Conservation (phyloP, 495 filamentous ascomycete genomes). For the Schizothecium vesticola region DNA sequence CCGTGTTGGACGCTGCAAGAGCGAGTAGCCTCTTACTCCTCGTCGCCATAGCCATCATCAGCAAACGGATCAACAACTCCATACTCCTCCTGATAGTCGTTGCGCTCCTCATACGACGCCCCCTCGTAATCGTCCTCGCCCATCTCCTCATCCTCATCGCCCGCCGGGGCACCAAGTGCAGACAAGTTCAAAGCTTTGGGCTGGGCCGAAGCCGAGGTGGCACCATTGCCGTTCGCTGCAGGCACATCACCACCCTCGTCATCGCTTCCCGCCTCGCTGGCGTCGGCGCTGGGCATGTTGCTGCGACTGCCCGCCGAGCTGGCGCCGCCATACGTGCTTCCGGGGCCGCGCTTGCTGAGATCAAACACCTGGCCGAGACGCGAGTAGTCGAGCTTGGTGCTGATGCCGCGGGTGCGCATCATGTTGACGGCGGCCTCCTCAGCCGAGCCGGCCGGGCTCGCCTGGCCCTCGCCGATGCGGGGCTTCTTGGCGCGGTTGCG, state of each 20-base stretch:
- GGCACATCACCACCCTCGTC: background rate
- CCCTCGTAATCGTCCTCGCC: conserved; percentile 22
- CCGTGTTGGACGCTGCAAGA: background rate
- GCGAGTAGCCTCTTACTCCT: conserved; percentile 10
- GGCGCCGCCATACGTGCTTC: conserved; percentile 26
- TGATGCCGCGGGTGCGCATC: conserved; percentile 65
- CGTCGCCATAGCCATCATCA: conserved; percentile 16
- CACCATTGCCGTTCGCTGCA: background rate
- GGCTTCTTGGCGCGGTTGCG: conserved; percentile 48
- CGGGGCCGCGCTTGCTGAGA: conserved; percentile 33
- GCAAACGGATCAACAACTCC: conserved; percentile 25
- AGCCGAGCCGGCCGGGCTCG: conserved; percentile 51
- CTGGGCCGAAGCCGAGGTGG: background rate
- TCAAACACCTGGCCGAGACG: conserved; percentile 53
- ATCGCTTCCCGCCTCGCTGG: conserved; percentile 20
- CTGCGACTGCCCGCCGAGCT: conserved; percentile 19
- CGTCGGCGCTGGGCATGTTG: conserved; percentile 14
- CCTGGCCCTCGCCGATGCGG: conserved; percentile 54
- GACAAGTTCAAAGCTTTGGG: background rate
- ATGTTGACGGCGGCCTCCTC: conserved; percentile 71
- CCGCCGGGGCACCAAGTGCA: background rate
- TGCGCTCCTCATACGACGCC: conserved; percentile 14
- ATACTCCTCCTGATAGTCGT: conserved; percentile 25
- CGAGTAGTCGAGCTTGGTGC: conserved; percentile 80
- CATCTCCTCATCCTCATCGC: conserved; percentile 15